Evolutionary conservation across 1,284 basidiomycete species (phyloP), one percentile per base, ranked within the genome.

Genomic region (Cryptococcus amylolentus): DNA sequence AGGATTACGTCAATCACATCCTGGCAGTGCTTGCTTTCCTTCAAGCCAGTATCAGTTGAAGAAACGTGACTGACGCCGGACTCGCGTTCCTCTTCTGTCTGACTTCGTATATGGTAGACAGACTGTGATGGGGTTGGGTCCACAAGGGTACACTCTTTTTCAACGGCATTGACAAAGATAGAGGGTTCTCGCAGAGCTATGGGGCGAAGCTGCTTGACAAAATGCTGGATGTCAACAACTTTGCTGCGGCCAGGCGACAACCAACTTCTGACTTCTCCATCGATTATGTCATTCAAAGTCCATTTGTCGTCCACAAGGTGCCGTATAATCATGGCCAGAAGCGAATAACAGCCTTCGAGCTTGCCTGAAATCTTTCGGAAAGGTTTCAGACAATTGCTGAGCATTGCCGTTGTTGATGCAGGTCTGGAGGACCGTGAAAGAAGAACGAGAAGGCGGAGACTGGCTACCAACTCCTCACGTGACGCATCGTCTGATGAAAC

Each of bases 321-420:
- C 3, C 96, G 88, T 18, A 97, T 80, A 56, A 98, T 88, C 68
- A 90, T 89, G 20, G 88, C 85, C 48, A 92, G 84, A 72, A 93
- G 89, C 0, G 89, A 85, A 56, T 92, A 89, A 62, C 87, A 88
- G 28, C 88, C 86, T 45, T 42, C 54, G 51, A 70, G 60, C 61
- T 62, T 71, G 56, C 55, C 54, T 8, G 60, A 48, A 10, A 51
- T 42, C 16, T 46, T 41, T 45, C 52, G 54, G 16, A 94, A 79
- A n/a, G 81, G 72, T 0, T 74, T 62, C 10, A 93, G 75, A 0
- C 88, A 88, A 45, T 85, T 84, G 23, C 80, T 80, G 16, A 51
- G 20, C 10, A 46, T 31, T 35, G 31, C 10, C 7, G 31, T 10
- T 35, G 31, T 35, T 13, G 23, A n/a, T 27, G 20, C 26, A 12